Conservation (phyloP, 345 rosid species). For the Ceriops decandra region DNA sequence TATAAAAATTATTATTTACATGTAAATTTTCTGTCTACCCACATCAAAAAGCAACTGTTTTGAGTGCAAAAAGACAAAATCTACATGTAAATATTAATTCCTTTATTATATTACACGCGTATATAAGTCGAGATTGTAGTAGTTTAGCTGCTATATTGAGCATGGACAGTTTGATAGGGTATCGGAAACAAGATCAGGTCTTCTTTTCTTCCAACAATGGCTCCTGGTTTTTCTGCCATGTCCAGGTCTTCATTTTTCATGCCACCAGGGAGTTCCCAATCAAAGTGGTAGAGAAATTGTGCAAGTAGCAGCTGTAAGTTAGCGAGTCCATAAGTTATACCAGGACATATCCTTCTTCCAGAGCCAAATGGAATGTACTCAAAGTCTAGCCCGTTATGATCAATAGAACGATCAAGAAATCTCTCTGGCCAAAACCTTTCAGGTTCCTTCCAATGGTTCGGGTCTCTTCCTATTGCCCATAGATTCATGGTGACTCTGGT, state of each 20-base stretch:
- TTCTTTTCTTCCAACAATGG: background rate
- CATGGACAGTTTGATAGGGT: background rate
- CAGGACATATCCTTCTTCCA: background rate
- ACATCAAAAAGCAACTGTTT: too few species aligned
- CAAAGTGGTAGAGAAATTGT: background rate
- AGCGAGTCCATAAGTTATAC: background rate
- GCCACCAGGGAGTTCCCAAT: background rate
- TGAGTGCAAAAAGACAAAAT: too few species aligned
- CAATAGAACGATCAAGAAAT: background rate
- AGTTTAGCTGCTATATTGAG: too few species aligned
- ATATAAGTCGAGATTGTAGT: too few species aligned
- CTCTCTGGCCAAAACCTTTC: background rate
- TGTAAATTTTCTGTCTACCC: too few species aligned
- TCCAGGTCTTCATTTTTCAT: background rate
- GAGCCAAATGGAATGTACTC: slow-evolving; percentile 1
- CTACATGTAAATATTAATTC: too few species aligned
- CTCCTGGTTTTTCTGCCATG: background rate
- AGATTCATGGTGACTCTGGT: background rate
- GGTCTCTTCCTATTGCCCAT: background rate
- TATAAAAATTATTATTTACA: too few species aligned
- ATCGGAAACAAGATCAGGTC: background rate
- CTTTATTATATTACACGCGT: too few species aligned
- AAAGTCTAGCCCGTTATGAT: background rate
- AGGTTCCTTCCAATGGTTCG: background rate
- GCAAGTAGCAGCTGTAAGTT: background rate